These are phyloP conservation scores for Lactarius psammicola DNA, from an alignment of 768 basidiomycete genomes.

Conservation along the genomic window DNA sequence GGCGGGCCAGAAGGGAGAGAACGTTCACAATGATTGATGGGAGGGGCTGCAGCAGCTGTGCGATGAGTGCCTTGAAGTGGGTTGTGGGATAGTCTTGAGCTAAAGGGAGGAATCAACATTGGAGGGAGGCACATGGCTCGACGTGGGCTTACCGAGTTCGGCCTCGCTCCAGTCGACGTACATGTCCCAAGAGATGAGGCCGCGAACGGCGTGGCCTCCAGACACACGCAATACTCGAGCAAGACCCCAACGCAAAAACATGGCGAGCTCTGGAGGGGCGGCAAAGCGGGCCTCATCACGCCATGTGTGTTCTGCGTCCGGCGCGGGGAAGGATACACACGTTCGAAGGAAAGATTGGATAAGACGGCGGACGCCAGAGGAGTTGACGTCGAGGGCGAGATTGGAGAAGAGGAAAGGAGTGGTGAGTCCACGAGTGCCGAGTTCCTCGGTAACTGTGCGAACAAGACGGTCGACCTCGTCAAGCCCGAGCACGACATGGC, in stretches of 20 bases:
- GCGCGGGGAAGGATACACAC: constrained; percentile 38
- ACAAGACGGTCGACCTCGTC: constrained; percentile 71
- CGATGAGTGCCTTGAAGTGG: constrained; percentile 71
- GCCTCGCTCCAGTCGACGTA: constrained; percentile 80
- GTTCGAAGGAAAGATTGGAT: constrained; percentile 79
- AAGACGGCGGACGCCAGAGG: constrained; percentile 70
- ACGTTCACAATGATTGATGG: constrained; percentile 65
- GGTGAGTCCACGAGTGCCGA: constrained; percentile 68
- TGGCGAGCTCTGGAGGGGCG: constrained; percentile 83
- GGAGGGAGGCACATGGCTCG: not conserved
- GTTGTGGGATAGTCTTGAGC: constrained; percentile 66
- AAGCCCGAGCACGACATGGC: constrained; percentile 72
- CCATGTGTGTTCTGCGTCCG: constrained; percentile 56
- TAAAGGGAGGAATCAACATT: constrained; percentile 29
- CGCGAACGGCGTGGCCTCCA: constrained; percentile 71
- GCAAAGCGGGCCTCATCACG: constrained; percentile 82
- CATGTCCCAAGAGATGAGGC: constrained; percentile 79
- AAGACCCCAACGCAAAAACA: constrained; percentile 91
- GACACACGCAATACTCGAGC: constrained; percentile 72
- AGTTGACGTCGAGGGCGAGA: constrained; percentile 80
- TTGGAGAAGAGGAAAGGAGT: constrained; percentile 92
- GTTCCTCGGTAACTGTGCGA: constrained; percentile 65
- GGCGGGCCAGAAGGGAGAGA: constrained; percentile 75
- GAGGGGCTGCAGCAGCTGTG: constrained; percentile 49
- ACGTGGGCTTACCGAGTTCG: constrained; percentile 64